Conservation (phyloP, 306 rosid species). For the Ormosia emarginata region DNA sequence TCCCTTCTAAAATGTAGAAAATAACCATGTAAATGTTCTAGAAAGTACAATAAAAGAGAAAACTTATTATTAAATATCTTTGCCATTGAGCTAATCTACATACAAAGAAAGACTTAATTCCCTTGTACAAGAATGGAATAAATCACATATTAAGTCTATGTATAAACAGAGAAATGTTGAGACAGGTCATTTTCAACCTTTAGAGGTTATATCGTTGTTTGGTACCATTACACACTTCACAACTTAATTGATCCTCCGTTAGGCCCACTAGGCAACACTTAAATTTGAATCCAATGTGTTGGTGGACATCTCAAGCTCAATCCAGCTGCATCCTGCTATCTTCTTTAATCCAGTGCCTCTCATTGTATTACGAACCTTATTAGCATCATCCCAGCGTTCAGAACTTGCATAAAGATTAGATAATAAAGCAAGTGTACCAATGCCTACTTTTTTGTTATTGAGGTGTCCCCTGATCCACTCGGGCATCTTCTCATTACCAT, state of each 20-base stretch:
- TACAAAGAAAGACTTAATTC: background rate
- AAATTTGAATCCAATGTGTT: constrained; percentile 1
- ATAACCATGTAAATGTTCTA: background rate
- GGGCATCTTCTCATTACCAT: constrained; percentile 55
- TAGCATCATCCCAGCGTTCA: constrained; percentile 70
- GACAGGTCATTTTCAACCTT: constrained; percentile 54
- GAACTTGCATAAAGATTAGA: constrained; percentile 62
- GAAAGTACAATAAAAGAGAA: background rate
- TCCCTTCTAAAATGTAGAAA: background rate
- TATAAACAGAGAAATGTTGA: background rate
- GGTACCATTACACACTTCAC: background rate
- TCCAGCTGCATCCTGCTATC: constrained; percentile 57
- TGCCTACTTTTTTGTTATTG: constrained; percentile 28
- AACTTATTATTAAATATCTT: constrained; percentile 3
- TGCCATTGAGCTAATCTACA: constrained; percentile 8
- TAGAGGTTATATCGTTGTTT: background rate
- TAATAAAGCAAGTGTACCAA: constrained; percentile 63
- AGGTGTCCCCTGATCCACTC: constrained; percentile 47
- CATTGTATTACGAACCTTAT: constrained; percentile 50
- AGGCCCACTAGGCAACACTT: background rate
- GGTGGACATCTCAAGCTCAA: constrained; percentile 37
- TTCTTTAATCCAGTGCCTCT: constrained; percentile 58
- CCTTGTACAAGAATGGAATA: background rate
- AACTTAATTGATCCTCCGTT: background rate
- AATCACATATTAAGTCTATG: background rate